Evolutionary conservation across 805 yeast genomes (phyloP), one percentile per base, ranked within the genome.

Genomic region (Grigorovia yakushimaensis): DNA sequence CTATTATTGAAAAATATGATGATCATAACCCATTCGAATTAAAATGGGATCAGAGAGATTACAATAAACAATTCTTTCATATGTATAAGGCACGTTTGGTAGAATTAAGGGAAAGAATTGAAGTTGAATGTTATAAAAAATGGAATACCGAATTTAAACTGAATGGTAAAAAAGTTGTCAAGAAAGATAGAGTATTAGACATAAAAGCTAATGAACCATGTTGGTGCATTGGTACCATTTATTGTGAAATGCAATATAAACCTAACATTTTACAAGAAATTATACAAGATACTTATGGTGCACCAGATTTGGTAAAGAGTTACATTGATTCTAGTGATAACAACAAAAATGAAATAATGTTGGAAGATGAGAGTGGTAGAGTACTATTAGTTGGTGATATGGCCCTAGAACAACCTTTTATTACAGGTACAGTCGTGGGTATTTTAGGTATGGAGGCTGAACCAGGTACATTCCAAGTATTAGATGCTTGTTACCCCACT

Each of bases 331-430:
- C 79, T 0, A 73, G 68, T 27, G 67, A 68, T 5, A 62, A 76
- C 15, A 15, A 15, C 15, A 33, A 33, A 15, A 86, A 82, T 58
- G 76, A 73, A 52, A 59, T 85, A 23, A 79, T 81, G 82, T 62
- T 93, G 35, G 98, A 93, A 63, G 98, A 93, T 65, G 96, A 88
- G 58, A 80, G 88, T 47, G 98, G 98, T 3, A 72, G 98, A 44
- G 82, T 95, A 6, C 62, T 79, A 30, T 66, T 93, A 20, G 80
- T 77, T 43, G 89, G 88, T 22, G 73, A 75, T 17, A 64, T 81
- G 30, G 72, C 84, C 40, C 69, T 70, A 44, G 59, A 64, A 7
- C 70, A 77, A 18, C 74, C 82, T 2, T 69, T 91, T 22, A 95
- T 89, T 0, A 93, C 97, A 0, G 98, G 98, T 4, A 75, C 81